Percentiles rank a stretch among this genome's conserved stretches.
Evolutionary conservation across 2,329 filamentous ascomycete genomes (phyloP).

Genomic region (Fusarium sp.): DNA sequence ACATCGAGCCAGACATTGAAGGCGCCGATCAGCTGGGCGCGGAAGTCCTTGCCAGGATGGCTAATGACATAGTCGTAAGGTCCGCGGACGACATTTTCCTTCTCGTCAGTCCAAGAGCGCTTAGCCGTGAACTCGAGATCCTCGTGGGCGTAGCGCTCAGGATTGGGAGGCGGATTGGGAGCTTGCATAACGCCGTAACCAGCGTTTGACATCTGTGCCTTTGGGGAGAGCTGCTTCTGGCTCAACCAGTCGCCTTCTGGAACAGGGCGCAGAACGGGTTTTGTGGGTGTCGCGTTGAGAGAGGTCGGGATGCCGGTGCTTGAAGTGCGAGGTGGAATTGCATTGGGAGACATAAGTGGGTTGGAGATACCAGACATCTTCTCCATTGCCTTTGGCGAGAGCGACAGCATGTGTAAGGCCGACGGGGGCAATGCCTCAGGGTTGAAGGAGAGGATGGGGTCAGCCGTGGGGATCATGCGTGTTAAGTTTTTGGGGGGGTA

Average conservation of each 20-base stretch:
- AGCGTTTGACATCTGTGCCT: slow-evolving; percentile 4
- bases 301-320: slow-evolving; percentile 48
- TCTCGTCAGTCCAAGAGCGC: slow-evolving; percentile 73
- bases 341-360: slow-evolving; percentile 61
- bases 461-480: slow-evolving; percentile 38
- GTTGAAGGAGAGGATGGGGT: slow-evolving; percentile 29
- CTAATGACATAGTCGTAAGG: slow-evolving; percentile 84
- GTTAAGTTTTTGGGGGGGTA: slow-evolving; percentile 22
- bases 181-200: slow-evolving; percentile 46
- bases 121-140: slow-evolving; percentile 62
- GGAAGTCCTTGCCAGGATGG: slow-evolving; percentile 86
- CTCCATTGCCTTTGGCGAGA: slow-evolving; percentile 36
- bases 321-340: slow-evolving; percentile 78
- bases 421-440: slow-evolving; percentile 29
- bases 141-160: slow-evolving; percentile 62
- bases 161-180: slow-evolving; percentile 56
- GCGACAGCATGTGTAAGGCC: slow-evolving; percentile 37
- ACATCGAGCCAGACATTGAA: slow-evolving; percentile 86
- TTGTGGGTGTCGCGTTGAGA: slow-evolving; percentile 45
- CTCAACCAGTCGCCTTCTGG: slow-evolving; percentile 70
- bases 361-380: slow-evolving; percentile 37
- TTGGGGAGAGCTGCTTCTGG: slow-evolving; percentile 46
- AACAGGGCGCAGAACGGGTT: slow-evolving; percentile 59
- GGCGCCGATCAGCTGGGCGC: slow-evolving; percentile 79
- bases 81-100: slow-evolving; percentile 79